Percentiles rank a stretch among this genome's conserved stretches.
Evolutionary conservation across 176 grass and related monocot genomes (phyloP).

Genomic region (Eleusine indica): DNA sequence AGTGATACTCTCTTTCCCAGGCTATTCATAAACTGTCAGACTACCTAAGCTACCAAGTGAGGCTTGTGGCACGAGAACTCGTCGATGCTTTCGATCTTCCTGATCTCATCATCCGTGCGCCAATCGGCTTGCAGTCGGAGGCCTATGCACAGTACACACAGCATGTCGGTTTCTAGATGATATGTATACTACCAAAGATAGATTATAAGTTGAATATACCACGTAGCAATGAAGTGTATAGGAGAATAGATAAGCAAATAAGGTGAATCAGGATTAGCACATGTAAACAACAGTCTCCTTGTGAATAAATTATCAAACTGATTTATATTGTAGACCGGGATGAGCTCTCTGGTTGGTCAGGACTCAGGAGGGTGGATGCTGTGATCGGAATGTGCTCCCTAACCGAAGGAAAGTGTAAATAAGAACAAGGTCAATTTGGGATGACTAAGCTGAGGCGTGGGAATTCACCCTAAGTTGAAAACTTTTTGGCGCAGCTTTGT

Average conservation of each 20-base stretch:
- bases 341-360: not conserved
- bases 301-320: constrained; percentile 20
- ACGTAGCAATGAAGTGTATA: constrained; percentile 13
- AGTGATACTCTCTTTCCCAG: constrained; percentile 36
- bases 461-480: not conserved
- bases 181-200: not conserved
- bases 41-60: constrained; percentile 95
- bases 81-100: constrained; percentile 86
- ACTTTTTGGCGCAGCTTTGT: not conserved
- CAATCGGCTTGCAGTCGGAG: constrained; percentile 82
- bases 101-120: constrained; percentile 81
- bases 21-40: constrained; percentile 91
- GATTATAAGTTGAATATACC: not conserved
- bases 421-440: not conserved
- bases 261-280: constrained; percentile 2
- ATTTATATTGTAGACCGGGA: not conserved
- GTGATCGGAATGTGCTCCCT: not conserved
- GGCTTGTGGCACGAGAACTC: constrained; percentile 74
- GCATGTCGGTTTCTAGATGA: constrained; percentile 67
- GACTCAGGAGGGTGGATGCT: not conserved
- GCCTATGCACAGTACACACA: constrained; percentile 91
- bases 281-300: not conserved
- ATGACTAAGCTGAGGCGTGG: not conserved
- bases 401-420: not conserved
- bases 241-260: not conserved